Evolutionary conservation across 371 early-diverging fungal genomes (phyloP).

Genomic region (Mucor lusitanicus): DNA sequence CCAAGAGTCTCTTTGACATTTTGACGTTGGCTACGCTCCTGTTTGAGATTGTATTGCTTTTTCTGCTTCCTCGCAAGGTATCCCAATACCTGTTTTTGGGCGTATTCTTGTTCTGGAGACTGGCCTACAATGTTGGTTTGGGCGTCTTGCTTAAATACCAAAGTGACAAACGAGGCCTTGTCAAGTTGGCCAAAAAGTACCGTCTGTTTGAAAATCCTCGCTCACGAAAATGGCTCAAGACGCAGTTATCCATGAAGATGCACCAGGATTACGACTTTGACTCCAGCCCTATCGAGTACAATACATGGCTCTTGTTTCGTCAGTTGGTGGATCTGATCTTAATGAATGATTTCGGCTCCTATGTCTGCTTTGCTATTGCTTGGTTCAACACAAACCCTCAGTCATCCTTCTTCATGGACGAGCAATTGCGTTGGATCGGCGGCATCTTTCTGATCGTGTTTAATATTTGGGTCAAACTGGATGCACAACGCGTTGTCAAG

Average conservation of each 20-base stretch:
- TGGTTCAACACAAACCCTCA: constrained; percentile 52
- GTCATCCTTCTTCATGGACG: constrained; percentile 39
- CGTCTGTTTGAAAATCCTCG: constrained; percentile 29
- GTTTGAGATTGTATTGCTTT: constrained; percentile 57
- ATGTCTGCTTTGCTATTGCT: constrained; percentile 74
- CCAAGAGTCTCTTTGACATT: constrained; percentile 71
- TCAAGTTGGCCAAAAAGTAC: constrained; percentile 54
- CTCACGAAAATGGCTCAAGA: constrained; percentile 57
- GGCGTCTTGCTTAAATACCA: constrained; percentile 78
- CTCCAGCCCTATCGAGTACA: constrained; percentile 80
- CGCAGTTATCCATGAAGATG: constrained; percentile 77
- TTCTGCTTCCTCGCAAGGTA: constrained; percentile 43
- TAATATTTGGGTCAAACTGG: constrained; percentile 90
- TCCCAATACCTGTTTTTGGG: constrained; percentile 54
- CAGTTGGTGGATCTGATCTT: constrained; percentile 85
- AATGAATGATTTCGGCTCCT: constrained; percentile 83
- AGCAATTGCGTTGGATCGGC: constrained; percentile 66
- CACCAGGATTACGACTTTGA: constrained; percentile 71
- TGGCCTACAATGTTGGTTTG: constrained; percentile 79
- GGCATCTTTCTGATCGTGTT: constrained; percentile 76
- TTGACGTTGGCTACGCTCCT: constrained; percentile 63
- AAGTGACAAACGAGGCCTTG: constrained; percentile 65
- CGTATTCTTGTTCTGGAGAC: constrained; percentile 77
- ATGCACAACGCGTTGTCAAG: constrained; percentile 88
- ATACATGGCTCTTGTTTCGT: constrained; percentile 89